phyloP scores from a whole-genome alignment of 2,329 filamentous ascomycete species.

The Diaporthe ilicicola region DNA sequence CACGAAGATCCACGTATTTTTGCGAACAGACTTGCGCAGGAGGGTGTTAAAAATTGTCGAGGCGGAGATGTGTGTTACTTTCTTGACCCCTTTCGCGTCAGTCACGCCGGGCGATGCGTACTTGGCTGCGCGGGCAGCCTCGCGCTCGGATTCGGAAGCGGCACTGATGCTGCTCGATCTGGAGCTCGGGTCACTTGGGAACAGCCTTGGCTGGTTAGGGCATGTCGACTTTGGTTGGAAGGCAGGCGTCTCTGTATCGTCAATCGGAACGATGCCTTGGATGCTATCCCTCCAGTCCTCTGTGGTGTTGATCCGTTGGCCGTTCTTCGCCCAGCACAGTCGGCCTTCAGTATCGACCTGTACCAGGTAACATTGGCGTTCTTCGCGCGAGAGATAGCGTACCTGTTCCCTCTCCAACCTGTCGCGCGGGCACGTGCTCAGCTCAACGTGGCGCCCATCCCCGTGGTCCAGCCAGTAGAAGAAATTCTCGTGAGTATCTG shows the following conservation, averaged over 20 bases:
- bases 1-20: constrained; percentile 94
- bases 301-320: constrained; percentile 78
- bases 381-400: constrained; percentile 83
- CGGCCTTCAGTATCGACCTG: constrained; percentile 77
- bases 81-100: constrained; percentile 66
- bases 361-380: constrained; percentile 83
- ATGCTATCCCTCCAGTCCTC: constrained; percentile 81
- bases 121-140: constrained; percentile 68
- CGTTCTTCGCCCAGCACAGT: constrained; percentile 89
- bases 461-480: constrained; percentile 94
- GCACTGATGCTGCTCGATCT: constrained; percentile 36
- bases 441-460: constrained; percentile 74
- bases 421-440: constrained; percentile 77
- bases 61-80: constrained; percentile 70
- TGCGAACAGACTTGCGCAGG: constrained; percentile 79
- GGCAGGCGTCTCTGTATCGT: constrained; percentile 64
- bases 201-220: constrained; percentile 38
- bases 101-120: constrained; percentile 73
- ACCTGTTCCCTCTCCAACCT: constrained; percentile 81
- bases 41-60: constrained; percentile 81
- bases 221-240: constrained; percentile 51
- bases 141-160: constrained; percentile 53
- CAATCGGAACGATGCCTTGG: constrained; percentile 72
- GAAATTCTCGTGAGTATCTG: constrained; percentile 84
- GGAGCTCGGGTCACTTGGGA: constrained; percentile 39